Conservation (phyloP, 805 yeast genomes). For the Barnettozyma sucrosica region DNA sequence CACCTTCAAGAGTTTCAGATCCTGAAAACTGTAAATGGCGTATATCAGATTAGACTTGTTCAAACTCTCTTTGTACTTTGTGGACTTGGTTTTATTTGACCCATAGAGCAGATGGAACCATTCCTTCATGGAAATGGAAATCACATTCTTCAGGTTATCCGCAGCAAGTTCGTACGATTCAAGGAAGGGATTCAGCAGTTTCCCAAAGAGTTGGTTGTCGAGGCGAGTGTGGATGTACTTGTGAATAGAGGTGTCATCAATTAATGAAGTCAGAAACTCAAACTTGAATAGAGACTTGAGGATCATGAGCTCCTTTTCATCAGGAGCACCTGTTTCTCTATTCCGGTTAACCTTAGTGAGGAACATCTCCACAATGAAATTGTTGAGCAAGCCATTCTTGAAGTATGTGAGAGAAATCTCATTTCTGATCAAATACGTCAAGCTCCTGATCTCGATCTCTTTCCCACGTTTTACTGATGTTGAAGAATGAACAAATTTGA, state of each 20-base stretch:
- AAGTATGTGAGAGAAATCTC: conserved; percentile 20
- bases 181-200: conserved; percentile 18
- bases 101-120: conserved; percentile 22
- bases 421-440: conserved; percentile 10
- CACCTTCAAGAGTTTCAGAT: conserved; percentile 13
- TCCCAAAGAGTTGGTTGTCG: conserved; percentile 9
- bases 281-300: conserved; percentile 12
- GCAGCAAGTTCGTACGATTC: conserved; percentile 21
- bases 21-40: conserved; percentile 19
- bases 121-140: conserved; percentile 12
- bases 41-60: conserved; percentile 21
- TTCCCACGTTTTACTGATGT: background rate
- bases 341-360: conserved; percentile 5
- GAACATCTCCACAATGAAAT: conserved; percentile 19
- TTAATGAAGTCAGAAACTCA: conserved; percentile 17
- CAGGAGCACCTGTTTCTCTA: background rate
- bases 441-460: conserved; percentile 4
- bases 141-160: conserved; percentile 13
- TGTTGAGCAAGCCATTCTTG: conserved; percentile 20
- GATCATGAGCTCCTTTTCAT: conserved; percentile 1
- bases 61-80: conserved; percentile 17
- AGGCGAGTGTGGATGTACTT: background rate
- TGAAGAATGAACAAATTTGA: conserved; percentile 12
- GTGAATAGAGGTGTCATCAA: conserved; percentile 5
- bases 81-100: conserved; percentile 8